Conservation (phyloP, 805 yeast species). For the Yarrowia yakushimensis region DNA sequence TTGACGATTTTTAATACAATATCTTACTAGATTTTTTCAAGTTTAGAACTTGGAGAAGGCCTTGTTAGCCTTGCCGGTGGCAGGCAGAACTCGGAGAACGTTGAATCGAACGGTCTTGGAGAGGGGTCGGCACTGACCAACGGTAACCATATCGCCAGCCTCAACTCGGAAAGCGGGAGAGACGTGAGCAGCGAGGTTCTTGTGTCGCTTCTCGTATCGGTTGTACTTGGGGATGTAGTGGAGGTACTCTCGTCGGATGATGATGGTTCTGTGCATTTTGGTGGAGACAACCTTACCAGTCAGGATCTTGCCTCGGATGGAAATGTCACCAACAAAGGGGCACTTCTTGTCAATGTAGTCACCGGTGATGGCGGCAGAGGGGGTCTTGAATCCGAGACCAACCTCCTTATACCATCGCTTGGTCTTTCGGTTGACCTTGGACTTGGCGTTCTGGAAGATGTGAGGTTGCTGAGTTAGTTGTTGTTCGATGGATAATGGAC, state of each 20-base stretch:
- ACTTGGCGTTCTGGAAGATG: conserved; percentile 99
- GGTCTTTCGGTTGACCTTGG: conserved; percentile 96
- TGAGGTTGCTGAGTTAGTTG: conserved; percentile 82
- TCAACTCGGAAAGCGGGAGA: conserved; percentile 99
- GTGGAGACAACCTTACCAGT: conserved; percentile 99
- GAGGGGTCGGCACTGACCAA: conserved; percentile 99
- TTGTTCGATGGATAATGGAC: not conserved
- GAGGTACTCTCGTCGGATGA: conserved; percentile 99
- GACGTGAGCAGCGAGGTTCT: conserved; percentile 99
- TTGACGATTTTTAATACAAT: conserved; percentile 15
- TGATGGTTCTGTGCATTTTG: conserved; percentile 99
- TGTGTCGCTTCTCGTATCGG: conserved; percentile 99
- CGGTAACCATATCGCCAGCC: conserved; percentile 98
- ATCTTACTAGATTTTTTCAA: conserved; percentile 24
- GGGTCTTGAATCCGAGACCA: conserved; percentile 99
- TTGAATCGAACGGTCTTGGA: conserved; percentile 99
- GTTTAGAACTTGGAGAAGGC: conserved; percentile 94
- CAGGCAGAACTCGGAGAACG: conserved; percentile 92
- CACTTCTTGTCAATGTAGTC: conserved; percentile 99
- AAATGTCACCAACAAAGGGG: conserved; percentile 95
- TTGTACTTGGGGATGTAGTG: conserved; percentile 99
- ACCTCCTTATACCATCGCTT: conserved; percentile 99
- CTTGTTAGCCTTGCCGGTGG: conserved; percentile 80
- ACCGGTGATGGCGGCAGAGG: conserved; percentile 97
- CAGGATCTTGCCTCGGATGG: conserved; percentile 99